A percentile compares a stretch with the other conserved stretches of the same genome.
Evolutionary conservation across 116 monocot genomes (phyloP).

Genomic region (Phalaenopsis hybrid): DNA sequence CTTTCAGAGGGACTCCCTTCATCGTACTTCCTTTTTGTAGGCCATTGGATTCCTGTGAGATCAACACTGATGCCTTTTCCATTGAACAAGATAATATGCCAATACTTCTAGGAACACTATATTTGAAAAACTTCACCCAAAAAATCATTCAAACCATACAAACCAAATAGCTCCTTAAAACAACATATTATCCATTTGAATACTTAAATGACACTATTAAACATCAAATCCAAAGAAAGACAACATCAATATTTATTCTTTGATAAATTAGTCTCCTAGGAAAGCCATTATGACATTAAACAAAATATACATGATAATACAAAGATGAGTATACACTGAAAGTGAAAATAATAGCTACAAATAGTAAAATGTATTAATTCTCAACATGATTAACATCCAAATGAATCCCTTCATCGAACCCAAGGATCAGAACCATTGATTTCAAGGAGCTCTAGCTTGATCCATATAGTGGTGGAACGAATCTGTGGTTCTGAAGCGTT

Average conservation of each 20-base stretch:
- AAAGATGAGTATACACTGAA: background rate
- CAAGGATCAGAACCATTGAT: background rate
- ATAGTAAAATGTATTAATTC: background rate
- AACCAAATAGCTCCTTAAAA: too few species aligned
- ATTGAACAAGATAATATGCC: too few species aligned
- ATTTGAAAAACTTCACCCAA: too few species aligned
- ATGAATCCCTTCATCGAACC: background rate
- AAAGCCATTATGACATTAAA: background rate
- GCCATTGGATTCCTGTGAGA: too few species aligned
- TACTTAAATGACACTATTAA: background rate
- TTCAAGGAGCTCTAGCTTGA: background rate
- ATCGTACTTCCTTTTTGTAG: too few species aligned
- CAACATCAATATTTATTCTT: background rate
- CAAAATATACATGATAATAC: background rate
- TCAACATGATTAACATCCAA: background rate
- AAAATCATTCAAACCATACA: too few species aligned
- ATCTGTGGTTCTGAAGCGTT: slow-evolving; percentile 56
- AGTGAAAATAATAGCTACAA: background rate
- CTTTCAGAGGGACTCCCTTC: too few species aligned
- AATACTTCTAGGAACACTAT: too few species aligned
- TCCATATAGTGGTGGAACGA: slow-evolving; percentile 46
- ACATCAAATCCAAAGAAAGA: background rate
- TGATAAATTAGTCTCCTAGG: background rate
- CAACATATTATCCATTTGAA: too few species aligned
- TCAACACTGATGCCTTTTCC: too few species aligned